These are phyloP conservation scores for Huntiella omanensis DNA, from an alignment of 2,329 filamentous ascomycete genomes.

Conservation along the genomic window DNA sequence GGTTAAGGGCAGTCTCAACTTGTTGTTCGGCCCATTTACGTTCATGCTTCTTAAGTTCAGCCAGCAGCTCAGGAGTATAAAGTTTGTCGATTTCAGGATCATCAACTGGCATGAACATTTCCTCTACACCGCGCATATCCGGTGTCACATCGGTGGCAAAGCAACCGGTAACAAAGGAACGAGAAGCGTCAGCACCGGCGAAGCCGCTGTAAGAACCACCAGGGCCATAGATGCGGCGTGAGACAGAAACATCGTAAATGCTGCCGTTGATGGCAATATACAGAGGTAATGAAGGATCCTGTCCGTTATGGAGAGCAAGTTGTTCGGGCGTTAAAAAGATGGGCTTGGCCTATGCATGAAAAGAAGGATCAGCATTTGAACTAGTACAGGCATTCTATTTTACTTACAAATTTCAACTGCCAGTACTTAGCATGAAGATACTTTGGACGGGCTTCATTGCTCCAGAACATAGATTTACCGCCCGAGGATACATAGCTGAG, in stretches of 20 bases:
- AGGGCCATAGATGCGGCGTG: conserved; percentile 54
- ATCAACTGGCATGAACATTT: conserved; percentile 57
- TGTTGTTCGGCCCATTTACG: conserved; percentile 40
- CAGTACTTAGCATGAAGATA: conserved; percentile 40
- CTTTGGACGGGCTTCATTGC: conserved; percentile 38
- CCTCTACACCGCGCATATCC: conserved; percentile 73
- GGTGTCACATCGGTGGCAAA: conserved; percentile 70
- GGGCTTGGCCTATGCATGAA: conserved; percentile 31
- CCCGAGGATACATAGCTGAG: conserved; percentile 61
- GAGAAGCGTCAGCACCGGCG: conserved; percentile 66
- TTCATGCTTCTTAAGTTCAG: conserved; percentile 40
- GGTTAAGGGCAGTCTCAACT: conserved; percentile 47
- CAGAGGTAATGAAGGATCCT: conserved; percentile 54
- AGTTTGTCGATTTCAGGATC: conserved; percentile 41
- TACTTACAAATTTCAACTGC: conserved; percentile 39
- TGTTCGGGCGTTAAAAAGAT: conserved; percentile 50
- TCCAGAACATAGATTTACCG: conserved; percentile 53
- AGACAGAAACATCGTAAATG: conserved; percentile 65
- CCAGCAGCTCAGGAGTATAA: conserved; percentile 36
- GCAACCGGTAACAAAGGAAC: conserved; percentile 83
- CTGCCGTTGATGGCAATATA: conserved; percentile 81
- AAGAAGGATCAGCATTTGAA: background rate
- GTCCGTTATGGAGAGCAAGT: conserved; percentile 60
- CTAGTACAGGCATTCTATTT: background rate
- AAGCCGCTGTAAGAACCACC: conserved; percentile 79